Evolutionary conservation across 495 filamentous ascomycete genomes (phyloP).

Genomic region (Paragyromitra xinjiangensis): DNA sequence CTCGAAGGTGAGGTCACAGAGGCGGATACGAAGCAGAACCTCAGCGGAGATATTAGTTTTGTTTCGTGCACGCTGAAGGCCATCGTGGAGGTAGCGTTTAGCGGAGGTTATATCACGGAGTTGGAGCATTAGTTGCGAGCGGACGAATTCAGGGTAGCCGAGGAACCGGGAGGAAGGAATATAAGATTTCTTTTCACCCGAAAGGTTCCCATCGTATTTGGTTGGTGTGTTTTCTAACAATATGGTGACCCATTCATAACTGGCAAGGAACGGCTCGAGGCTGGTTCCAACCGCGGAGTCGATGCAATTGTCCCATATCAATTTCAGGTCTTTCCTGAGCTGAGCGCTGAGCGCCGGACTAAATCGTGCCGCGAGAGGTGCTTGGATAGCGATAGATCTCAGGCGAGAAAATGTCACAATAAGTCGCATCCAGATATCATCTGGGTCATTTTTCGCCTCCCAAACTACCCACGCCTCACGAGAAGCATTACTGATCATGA

Average conservation of each 20-base stretch:
- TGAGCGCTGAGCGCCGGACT: conserved; percentile 15
- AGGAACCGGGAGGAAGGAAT: conserved; percentile 29
- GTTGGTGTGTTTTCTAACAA: background rate
- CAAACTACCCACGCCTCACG: conserved; percentile 11
- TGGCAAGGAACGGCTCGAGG: conserved; percentile 23
- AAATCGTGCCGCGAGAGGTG: conserved; percentile 26
- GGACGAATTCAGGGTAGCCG: conserved; percentile 31
- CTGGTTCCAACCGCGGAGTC: conserved; percentile 4
- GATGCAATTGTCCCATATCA: conserved; percentile 29
- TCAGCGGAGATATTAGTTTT: conserved; percentile 20
- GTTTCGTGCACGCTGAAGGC: conserved; percentile 33
- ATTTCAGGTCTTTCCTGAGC: conserved; percentile 26
- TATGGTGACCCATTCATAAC: conserved; percentile 30
- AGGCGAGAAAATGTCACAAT: conserved; percentile 28
- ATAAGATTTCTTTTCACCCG: background rate
- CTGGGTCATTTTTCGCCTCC: conserved; percentile 4
- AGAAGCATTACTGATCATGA: conserved; percentile 18
- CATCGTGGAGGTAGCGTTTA: conserved; percentile 34
- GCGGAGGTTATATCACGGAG: conserved; percentile 36
- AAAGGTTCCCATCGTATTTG: background rate
- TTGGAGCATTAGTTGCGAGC: conserved; percentile 35
- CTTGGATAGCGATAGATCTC: conserved; percentile 39
- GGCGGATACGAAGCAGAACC: conserved; percentile 22
- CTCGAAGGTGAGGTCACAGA: conserved; percentile 39
- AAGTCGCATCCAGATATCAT: conserved; percentile 17